Conservation (phyloP, 768 basidiomycete genomes). For the Kwoniella dejecticola region DNA sequence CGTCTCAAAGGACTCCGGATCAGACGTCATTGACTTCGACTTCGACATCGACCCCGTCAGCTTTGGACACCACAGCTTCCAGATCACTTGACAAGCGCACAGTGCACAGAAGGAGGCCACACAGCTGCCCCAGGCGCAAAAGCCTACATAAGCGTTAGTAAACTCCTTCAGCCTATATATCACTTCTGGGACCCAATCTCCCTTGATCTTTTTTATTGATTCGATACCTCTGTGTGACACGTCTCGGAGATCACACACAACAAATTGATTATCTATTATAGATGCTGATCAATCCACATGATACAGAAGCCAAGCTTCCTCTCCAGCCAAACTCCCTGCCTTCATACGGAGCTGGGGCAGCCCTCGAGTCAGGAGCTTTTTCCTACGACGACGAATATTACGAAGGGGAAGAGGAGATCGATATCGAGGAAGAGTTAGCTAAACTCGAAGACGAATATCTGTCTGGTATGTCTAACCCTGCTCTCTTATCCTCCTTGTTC, state of each 20-base stretch:
- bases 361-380: constrained; percentile 33
- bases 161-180: no score
- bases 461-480: not conserved
- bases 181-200: no score
- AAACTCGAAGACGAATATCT: constrained; percentile 29
- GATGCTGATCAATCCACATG: not conserved
- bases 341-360: constrained; percentile 25
- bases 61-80: no score
- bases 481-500: no score
- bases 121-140: not conserved
- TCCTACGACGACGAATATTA: constrained; percentile 41
- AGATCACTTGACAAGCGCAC: constrained; percentile 5
- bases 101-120: not conserved
- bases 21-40: constrained; percentile 15
- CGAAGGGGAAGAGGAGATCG: constrained; percentile 41
- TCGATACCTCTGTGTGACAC: no score
- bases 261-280: not conserved
- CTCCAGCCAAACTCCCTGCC: constrained; percentile 14
- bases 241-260: no score
- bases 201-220: no score
- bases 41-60: not conserved
- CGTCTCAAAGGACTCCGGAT: constrained; percentile 5
- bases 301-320: not conserved
- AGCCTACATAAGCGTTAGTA: not conserved
- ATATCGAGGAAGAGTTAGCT: constrained; percentile 38